Base-by-base conservation (phyloP, 1,139 yeast species). In the Geotrichum siamense region DNA sequence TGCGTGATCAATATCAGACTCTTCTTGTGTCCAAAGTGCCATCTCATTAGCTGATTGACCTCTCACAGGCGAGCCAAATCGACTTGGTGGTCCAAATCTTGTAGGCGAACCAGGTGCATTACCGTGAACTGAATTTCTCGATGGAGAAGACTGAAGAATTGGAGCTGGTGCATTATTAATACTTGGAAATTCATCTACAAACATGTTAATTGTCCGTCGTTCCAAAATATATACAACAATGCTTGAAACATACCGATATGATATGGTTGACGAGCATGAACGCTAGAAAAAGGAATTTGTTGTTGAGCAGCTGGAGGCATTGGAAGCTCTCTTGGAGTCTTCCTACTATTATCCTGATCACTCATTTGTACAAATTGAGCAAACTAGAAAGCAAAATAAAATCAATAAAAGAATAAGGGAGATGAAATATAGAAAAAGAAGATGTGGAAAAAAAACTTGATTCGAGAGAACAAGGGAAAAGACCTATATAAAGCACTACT, bases 1-100 rank as follows among this genome's bases (percentile, higher is more conserved):
- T 13, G 55, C 52, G 30, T 51, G 38, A 37, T 56, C 61, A 22
- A 36, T 50, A 16, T 61, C 61, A 10, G 60, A 54, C 45, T 58
- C 61, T 23, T 55, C 47, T 1, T 61, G 52, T 15, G 61, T 56
- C 58, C 61, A 57, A 32, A 56, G 59, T 12, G 59, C 54, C 34
- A 30, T 30, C 10, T 19, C 34, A 12, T 30, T 30, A 21, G 16
- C 34, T 12, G 34, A 30, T 30, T 30, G 34, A 6, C 37, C 37
- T 43, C 61, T 45, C 21, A 48, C 43, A 4, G 47, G 46, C 25
- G 39, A 30, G 5, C 36, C 29, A 3, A 15, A 29, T 15, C 40
- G 10, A 22, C 28, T 22, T 10, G 40, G 40, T 2, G 40, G 21
- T 3, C 34, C 40, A 29, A 38, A 38, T 28, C 40, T 17, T 10